Evolutionary conservation across 768 basidiomycete species (phyloP).

Genomic region (Russula sp.): DNA sequence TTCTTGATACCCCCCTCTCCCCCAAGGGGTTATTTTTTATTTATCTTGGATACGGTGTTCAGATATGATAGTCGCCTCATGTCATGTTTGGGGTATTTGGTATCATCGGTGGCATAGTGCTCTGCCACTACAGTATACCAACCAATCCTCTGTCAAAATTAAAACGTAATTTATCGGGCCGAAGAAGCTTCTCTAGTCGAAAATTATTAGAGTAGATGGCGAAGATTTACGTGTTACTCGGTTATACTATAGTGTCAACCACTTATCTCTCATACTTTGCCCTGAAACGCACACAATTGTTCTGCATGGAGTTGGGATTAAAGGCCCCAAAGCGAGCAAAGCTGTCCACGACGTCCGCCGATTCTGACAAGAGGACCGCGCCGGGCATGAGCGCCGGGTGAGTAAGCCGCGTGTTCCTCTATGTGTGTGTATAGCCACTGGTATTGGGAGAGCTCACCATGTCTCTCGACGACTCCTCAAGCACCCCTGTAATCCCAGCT

Average conservation of each 20-base stretch:
- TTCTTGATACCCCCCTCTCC: neutral
- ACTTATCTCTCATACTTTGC: neutral
- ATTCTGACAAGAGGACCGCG: neutral
- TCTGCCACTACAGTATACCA: no score
- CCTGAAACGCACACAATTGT: neutral
- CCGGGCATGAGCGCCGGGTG: conserved; percentile 1
- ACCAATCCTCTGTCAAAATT: neutral
- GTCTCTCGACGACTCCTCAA: conserved; percentile 6
- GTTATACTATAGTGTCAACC: no score
- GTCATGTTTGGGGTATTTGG: neutral
- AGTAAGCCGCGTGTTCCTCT: neutral
- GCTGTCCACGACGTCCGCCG: neutral
- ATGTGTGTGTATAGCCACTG: neutral
- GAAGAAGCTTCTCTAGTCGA: neutral
- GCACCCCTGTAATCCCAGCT: neutral
- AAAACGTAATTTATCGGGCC: neutral
- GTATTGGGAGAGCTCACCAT: conserved; percentile 3
- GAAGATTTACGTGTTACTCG: neutral
- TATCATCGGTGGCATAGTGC: neutral
- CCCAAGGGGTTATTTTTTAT: neutral
- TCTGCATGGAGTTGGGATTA: neutral
- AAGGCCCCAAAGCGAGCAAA: neutral
- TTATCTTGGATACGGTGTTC: neutral
- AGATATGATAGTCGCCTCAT: neutral
- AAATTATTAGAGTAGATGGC: neutral